Percentiles rank a stretch among this genome's conserved stretches.
Conservation (phyloP, 2,329 filamentous ascomycete genomes). For the Hypoxylon sp. region DNA sequence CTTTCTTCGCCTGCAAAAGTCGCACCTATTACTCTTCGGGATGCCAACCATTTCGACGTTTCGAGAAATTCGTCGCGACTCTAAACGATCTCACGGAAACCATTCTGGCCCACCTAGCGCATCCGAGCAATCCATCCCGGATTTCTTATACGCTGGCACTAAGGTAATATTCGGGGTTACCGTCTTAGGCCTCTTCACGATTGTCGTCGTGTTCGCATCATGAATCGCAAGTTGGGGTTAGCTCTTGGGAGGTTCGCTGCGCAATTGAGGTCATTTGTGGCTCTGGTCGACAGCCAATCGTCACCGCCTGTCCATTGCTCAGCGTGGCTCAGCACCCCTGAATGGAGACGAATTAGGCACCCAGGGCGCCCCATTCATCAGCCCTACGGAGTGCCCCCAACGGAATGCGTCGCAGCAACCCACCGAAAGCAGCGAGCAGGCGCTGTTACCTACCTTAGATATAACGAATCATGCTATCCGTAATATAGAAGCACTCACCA, state of each 20-base stretch:
- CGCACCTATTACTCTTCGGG: conserved; percentile 36
- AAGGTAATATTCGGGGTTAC: conserved; percentile 12
- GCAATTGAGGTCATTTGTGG: neutral
- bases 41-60: conserved; percentile 35
- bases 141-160: conserved; percentile 17
- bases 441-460: neutral
- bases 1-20: conserved; percentile 37
- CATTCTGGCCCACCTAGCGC: neutral
- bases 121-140: neutral
- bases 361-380: conserved; percentile 6
- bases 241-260: neutral
- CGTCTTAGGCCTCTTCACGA: conserved; percentile 1
- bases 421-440: conserved; percentile 13
- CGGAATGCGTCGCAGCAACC: conserved; percentile 14
- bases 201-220: conserved; percentile 21
- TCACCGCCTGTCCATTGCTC: neutral
- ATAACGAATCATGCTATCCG: neutral
- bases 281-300: conserved; percentile 11
- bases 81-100: neutral
- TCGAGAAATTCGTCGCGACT: conserved; percentile 11
- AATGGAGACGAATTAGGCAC: conserved; percentile 2
- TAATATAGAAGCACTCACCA: neutral
- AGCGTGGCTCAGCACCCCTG: conserved; percentile 10
- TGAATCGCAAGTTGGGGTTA: conserved; percentile 21
- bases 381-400: conserved; percentile 15